These are phyloP conservation scores for Carnegiea gigantea DNA, from an alignment of 179 eudicot species.

Conservation along the genomic window DNA sequence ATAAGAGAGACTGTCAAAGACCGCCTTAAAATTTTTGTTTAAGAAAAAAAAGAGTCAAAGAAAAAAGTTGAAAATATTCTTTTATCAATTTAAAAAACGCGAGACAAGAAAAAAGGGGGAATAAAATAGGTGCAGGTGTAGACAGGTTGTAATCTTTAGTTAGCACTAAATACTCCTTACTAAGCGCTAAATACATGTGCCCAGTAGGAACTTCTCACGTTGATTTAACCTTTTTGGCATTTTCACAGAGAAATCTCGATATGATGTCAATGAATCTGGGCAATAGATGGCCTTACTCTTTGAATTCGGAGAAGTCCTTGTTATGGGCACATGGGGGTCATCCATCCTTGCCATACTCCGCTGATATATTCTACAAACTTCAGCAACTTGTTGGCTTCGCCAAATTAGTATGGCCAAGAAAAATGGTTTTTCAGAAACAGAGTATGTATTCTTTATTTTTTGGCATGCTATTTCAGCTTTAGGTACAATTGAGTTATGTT, in stretches of 20 bases:
- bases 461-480: slow-evolving; percentile 4
- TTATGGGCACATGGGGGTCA: slow-evolving; percentile 94
- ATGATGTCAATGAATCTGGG: slow-evolving; percentile 27
- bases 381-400: slow-evolving; percentile 54
- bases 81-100: background rate
- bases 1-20: too few relatives aligned
- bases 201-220: background rate
- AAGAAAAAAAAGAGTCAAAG: too few relatives aligned
- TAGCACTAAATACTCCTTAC: background rate
- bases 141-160: background rate
- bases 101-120: background rate
- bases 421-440: slow-evolving; percentile 30
- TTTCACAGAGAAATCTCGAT: slow-evolving; percentile 45
- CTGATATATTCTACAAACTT: slow-evolving; percentile 56
- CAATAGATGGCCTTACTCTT: slow-evolving; percentile 47
- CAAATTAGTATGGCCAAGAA: slow-evolving; percentile 58
- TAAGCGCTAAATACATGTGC: background rate
- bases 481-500: background rate
- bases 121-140: background rate
- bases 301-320: slow-evolving; percentile 67
- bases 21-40: too few relatives aligned
- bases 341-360: slow-evolving; percentile 67
- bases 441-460: slow-evolving; percentile 32
- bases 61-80: too few relatives aligned
- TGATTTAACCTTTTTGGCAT: slow-evolving; percentile 12